Evolutionary conservation across 2,329 filamentous ascomycete species (phyloP).

Genomic region (Bimuria novae-zelandiae): DNA sequence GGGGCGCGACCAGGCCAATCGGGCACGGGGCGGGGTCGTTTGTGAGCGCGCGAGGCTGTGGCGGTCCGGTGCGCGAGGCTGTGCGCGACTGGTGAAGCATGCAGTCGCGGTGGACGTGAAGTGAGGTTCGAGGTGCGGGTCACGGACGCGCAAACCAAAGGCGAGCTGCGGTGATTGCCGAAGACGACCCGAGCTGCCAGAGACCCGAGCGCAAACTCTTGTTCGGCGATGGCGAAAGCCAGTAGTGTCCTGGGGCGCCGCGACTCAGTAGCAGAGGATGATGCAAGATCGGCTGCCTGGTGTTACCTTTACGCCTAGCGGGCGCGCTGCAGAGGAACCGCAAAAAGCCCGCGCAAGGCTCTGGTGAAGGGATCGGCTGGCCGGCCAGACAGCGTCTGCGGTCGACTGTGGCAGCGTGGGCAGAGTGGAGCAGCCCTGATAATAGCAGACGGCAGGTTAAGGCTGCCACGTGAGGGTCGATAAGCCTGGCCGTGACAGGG

Average conservation of each 20-base stretch:
- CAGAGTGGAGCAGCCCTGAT: conserved; percentile 8
- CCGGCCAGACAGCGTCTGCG: conserved; percentile 1
- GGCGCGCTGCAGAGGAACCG: too few relatives aligned
- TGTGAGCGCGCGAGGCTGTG: conserved; percentile 23
- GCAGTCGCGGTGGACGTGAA: conserved; percentile 10
- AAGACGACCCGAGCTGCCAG: conserved; percentile 15
- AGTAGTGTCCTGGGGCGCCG: background rate
- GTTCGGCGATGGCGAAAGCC: conserved; percentile 13
- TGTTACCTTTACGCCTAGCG: too few relatives aligned
- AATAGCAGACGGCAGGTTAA: conserved; percentile 9
- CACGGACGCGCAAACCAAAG: conserved; percentile 16
- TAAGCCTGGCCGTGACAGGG: conserved; percentile 14
- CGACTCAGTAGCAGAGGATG: conserved; percentile 4
- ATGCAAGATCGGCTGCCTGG: conserved; percentile 14
- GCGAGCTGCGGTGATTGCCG: conserved; percentile 25
- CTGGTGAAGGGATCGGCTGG: background rate
- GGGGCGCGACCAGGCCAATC: conserved; percentile 28
- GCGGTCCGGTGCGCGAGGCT: conserved; percentile 20
- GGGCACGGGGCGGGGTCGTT: conserved; percentile 14
- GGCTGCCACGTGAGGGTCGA: conserved; percentile 21
- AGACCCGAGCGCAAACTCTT: conserved; percentile 19
- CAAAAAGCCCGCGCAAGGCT: background rate
- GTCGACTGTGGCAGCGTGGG: too few relatives aligned
- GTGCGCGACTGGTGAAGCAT: conserved; percentile 30
- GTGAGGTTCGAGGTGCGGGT: conserved; percentile 18